phyloP scores from a whole-genome alignment of 768 basidiomycete species.

The Lactifluus rugatus region DNA sequence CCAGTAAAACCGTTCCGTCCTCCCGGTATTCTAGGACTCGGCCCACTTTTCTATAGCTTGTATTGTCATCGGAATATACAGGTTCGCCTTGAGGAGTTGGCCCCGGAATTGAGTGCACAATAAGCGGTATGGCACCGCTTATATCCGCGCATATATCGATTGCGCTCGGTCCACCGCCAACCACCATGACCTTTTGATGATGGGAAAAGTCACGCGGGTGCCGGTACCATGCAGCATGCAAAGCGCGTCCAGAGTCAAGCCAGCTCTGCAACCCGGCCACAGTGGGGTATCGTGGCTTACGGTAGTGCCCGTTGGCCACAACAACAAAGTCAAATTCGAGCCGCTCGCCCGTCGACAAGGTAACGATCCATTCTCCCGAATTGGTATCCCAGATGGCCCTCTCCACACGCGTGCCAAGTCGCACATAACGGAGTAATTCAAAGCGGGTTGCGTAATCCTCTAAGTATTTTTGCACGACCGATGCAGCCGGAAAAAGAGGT shows the following conservation, averaged over 20 bases:
- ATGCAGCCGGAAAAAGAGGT: conserved; percentile 55
- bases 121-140: conserved; percentile 30
- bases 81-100: conserved; percentile 26
- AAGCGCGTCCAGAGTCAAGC: conserved; percentile 41
- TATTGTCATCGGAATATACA: conserved; percentile 17
- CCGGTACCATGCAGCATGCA: conserved; percentile 64
- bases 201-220: conserved; percentile 31
- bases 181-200: conserved; percentile 34
- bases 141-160: conserved; percentile 57
- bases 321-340: conserved; percentile 53
- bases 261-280: conserved; percentile 52
- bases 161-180: conserved; percentile 53
- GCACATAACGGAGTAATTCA: conserved; percentile 49
- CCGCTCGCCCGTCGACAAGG: conserved; percentile 29
- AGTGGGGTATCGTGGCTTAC: conserved; percentile 49
- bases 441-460: conserved; percentile 55
- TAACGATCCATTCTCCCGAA: conserved; percentile 39
- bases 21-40: conserved; percentile 34
- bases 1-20: conserved; percentile 43
- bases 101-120: conserved; percentile 48
- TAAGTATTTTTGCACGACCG: conserved; percentile 58
- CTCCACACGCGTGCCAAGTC: conserved; percentile 48
- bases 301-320: conserved; percentile 70
- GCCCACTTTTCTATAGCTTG: conserved; percentile 24
- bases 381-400: conserved; percentile 32